These are phyloP conservation scores for Rosa persica DNA, from an alignment of 306 rosid species.

Conservation along the genomic window DNA sequence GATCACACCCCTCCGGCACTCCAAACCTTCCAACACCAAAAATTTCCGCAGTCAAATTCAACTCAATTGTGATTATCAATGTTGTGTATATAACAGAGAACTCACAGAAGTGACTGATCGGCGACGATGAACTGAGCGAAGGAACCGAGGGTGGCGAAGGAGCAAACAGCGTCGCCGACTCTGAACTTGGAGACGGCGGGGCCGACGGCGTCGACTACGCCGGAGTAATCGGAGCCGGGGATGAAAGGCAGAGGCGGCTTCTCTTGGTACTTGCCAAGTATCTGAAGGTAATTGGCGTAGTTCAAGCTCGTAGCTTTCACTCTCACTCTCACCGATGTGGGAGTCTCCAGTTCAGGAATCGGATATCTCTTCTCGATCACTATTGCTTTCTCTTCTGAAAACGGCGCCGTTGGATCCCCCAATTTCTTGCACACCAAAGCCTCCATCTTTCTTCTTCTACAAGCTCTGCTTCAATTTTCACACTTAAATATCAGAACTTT, in stretches of 20 bases:
- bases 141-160: constrained; percentile 59
- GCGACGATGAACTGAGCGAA: constrained; percentile 75
- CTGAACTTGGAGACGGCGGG: constrained; percentile 54
- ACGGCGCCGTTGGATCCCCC: constrained; percentile 69
- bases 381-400: constrained; percentile 29
- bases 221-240: constrained; percentile 88
- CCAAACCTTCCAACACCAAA: constrained; percentile 46
- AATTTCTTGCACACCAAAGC: constrained; percentile 74
- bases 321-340: constrained; percentile 72
- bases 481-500: neutral
- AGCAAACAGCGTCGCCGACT: constrained; percentile 78
- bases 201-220: constrained; percentile 75
- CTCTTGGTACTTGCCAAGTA: constrained; percentile 78
- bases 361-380: constrained; percentile 47
- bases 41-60: neutral
- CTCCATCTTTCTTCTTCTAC: constrained; percentile 49
- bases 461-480: neutral
- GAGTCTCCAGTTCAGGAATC: constrained; percentile 57
- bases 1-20: constrained; percentile 85
- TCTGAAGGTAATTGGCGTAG: constrained; percentile 82
- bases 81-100: neutral
- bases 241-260: constrained; percentile 69
- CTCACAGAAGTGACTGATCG: constrained; percentile 64
- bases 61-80: neutral
- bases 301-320: constrained; percentile 92